Percentiles rank a stretch among this genome's conserved stretches.
Conservation (phyloP, 176 grass and related monocot genomes). For the Chloris gayana region DNA sequence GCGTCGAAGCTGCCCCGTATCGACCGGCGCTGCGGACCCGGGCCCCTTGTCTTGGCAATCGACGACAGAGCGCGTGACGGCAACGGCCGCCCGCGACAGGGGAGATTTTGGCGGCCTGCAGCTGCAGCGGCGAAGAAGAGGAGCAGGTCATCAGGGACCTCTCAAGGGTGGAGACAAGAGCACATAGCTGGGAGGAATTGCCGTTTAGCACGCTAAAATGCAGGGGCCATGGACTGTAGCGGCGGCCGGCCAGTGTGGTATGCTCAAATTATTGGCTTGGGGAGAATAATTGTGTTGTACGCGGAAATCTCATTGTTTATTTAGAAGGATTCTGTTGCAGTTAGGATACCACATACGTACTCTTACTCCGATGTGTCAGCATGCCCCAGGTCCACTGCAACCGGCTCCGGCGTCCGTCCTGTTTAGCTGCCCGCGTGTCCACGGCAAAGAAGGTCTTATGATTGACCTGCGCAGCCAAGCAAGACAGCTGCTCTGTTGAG, state of each 20-base stretch:
- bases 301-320: neutral
- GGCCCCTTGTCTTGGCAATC: neutral
- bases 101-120: neutral
- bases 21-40: neutral
- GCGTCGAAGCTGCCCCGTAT: neutral
- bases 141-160: neutral
- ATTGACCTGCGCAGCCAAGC: neutral
- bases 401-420: neutral
- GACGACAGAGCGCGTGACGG: conserved; percentile 21
- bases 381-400: neutral
- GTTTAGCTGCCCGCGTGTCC: neutral
- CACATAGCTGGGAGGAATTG: conserved; percentile 36
- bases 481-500: neutral
- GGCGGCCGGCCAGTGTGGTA: neutral
- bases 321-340: neutral
- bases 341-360: neutral
- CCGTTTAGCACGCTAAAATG: conserved; percentile 14
- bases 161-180: neutral
- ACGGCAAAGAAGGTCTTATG: neutral
- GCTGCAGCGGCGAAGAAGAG: neutral
- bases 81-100: conserved; percentile 23
- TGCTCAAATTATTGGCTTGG: neutral
- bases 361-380: neutral
- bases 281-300: neutral
- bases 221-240: conserved; percentile 10